Evolutionary conservation across 257 asterid genomes (phyloP).

Genomic region (Craterostigma plantagineum): DNA sequence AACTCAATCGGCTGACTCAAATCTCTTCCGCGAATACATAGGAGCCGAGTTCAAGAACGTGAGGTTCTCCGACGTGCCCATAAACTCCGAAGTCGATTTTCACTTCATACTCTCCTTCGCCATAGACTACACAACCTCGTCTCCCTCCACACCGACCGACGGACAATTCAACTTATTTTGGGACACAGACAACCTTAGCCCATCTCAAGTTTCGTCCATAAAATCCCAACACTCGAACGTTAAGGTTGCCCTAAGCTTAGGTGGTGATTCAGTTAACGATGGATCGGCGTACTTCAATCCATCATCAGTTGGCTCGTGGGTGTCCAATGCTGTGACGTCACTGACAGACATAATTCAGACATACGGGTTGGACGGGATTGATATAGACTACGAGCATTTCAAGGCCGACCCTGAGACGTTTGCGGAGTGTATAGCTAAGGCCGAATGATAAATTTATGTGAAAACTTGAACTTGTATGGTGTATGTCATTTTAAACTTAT

Average conservation of each 20-base stretch:
- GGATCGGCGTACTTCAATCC: constrained; percentile 40
- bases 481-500: too few species aligned
- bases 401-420: constrained; percentile 27
- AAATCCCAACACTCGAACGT: constrained; percentile 37
- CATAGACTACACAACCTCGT: constrained; percentile 54
- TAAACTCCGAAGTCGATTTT: constrained; percentile 41
- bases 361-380: constrained; percentile 51
- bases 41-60: constrained; percentile 67
- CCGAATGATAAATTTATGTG: too few species aligned
- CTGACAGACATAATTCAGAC: constrained; percentile 27
- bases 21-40: constrained; percentile 48
- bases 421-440: constrained; percentile 29
- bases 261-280: constrained; percentile 52
- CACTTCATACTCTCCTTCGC: constrained; percentile 82
- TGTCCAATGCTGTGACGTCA: constrained; percentile 59
- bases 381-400: constrained; percentile 67
- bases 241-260: constrained; percentile 42
- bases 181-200: constrained; percentile 53
- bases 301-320: constrained; percentile 33
- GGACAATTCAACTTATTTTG: constrained; percentile 55
- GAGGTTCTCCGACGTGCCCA: constrained; percentile 46
- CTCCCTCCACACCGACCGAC: constrained; percentile 41
- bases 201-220: constrained; percentile 27
- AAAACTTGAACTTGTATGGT: too few species aligned
- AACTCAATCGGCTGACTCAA: constrained; percentile 16